These are phyloP conservation scores for Spencermartinsiella ligniputridi DNA, from an alignment of 1,139 yeast species.

Conservation along the genomic window DNA sequence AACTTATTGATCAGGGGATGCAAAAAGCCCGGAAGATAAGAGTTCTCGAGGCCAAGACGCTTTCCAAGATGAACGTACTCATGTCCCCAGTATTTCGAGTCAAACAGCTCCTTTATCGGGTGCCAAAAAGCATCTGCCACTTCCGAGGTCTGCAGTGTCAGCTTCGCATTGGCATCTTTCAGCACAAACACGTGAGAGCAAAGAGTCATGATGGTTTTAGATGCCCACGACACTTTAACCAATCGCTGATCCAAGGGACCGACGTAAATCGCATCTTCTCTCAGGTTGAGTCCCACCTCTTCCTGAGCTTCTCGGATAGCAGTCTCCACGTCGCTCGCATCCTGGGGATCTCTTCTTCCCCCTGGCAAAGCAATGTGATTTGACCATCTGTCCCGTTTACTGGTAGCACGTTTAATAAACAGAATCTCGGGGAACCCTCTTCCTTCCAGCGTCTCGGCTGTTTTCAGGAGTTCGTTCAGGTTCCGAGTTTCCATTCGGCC, in stretches of 20 bases:
- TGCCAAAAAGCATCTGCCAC: constrained; percentile 39
- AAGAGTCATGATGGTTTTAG: constrained; percentile 32
- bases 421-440: constrained; percentile 29
- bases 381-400: constrained; percentile 39
- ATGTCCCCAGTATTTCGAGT: constrained; percentile 18
- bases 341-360: constrained; percentile 37
- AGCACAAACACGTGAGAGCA: constrained; percentile 36
- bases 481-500: background rate
- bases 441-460: background rate
- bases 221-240: constrained; percentile 35
- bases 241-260: constrained; percentile 37
- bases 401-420: constrained; percentile 35
- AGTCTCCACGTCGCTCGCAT: constrained; percentile 31
- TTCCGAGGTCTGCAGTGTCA: constrained; percentile 33
- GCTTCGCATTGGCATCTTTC: constrained; percentile 20
- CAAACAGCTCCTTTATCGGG: constrained; percentile 29
- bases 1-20: constrained; percentile 15
- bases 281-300: constrained; percentile 38
- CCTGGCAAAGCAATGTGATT: constrained; percentile 42
- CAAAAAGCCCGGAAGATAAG: constrained; percentile 19
- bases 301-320: constrained; percentile 38
- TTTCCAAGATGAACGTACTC: constrained; percentile 27
- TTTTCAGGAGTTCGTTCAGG: background rate
- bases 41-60: constrained; percentile 22
- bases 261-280: constrained; percentile 23